Percentiles rank a stretch among this genome's conserved stretches.
These are phyloP conservation scores for Cyberlindnera mississippiensis DNA, from an alignment of 805 yeast genomes.

Conservation along the genomic window DNA sequence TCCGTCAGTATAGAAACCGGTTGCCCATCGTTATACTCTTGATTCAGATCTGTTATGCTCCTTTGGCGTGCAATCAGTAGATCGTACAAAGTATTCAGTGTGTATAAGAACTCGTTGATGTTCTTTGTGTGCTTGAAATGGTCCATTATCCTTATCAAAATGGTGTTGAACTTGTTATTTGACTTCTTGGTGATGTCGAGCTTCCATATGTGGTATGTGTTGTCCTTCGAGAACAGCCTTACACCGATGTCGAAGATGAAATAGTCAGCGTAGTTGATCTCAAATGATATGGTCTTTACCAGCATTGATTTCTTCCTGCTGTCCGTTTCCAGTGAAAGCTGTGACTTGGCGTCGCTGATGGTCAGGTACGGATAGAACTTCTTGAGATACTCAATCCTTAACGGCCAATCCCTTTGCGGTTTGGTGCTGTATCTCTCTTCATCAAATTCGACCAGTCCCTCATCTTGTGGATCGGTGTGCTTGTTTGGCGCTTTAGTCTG, in stretches of 20 bases:
- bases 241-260: slow-evolving; percentile 18
- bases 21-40: slow-evolving; percentile 1
- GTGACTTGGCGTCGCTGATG: slow-evolving; percentile 15
- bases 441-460: slow-evolving; percentile 9
- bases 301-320: slow-evolving; percentile 7
- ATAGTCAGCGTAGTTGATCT: slow-evolving; percentile 7
- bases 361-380: slow-evolving; percentile 24
- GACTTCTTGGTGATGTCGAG: slow-evolving; percentile 16
- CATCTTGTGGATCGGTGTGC: not conserved
- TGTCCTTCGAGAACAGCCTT: slow-evolving; percentile 10
- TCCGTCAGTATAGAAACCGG: not conserved
- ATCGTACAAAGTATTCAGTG: slow-evolving; percentile 19
- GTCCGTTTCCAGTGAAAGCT: slow-evolving; percentile 16
- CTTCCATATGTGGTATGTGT: slow-evolving; percentile 13
- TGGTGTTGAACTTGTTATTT: slow-evolving; percentile 22
- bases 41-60: slow-evolving; percentile 7
- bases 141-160: slow-evolving; percentile 9
- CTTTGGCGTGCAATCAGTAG: slow-evolving; percentile 12
- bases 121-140: slow-evolving; percentile 15
- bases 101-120: slow-evolving; percentile 20
- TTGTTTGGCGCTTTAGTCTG: not conserved
- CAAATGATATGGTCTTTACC: slow-evolving; percentile 21
- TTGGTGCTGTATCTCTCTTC: slow-evolving; percentile 15
- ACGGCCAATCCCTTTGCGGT: slow-evolving; percentile 24
- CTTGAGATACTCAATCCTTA: slow-evolving; percentile 19